Evolutionary conservation across 1,284 basidiomycete genomes (phyloP).

Genomic region (Ganoderma boninense): DNA sequence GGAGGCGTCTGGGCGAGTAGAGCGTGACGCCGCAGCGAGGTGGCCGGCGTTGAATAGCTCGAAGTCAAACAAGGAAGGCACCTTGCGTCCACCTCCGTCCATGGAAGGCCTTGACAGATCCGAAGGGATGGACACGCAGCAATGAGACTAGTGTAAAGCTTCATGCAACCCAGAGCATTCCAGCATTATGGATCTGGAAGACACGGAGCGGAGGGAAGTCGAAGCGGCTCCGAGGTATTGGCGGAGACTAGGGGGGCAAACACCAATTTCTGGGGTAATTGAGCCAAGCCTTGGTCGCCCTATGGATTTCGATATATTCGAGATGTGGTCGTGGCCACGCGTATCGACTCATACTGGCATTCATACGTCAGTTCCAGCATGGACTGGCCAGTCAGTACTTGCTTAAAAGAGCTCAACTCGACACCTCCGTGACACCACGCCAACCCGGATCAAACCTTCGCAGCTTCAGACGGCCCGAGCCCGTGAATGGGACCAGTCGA

Average conservation of each 20-base stretch:
- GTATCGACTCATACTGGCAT: not conserved
- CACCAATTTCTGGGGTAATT: not conserved
- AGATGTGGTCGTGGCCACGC: not conserved
- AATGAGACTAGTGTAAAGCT: not conserved
- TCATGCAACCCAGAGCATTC: not conserved
- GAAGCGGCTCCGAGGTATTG: not conserved
- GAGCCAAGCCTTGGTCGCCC: not conserved
- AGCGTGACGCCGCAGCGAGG: not conserved
- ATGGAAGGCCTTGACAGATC: constrained; percentile 1
- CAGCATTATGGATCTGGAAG: not conserved
- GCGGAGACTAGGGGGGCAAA: not conserved
- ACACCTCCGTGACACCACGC: not conserved
- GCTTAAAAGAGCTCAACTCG: not conserved
- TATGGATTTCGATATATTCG: not conserved
- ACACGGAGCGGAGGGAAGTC: constrained; percentile 2
- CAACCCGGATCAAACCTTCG: not conserved
- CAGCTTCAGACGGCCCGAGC: not conserved
- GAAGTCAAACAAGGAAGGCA: constrained; percentile 1
- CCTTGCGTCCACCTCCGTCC: not conserved
- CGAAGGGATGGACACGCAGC: not conserved
- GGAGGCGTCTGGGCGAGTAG: not conserved
- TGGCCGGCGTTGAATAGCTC: constrained; percentile 3
- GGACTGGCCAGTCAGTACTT: not conserved
- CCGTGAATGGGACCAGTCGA: not conserved
- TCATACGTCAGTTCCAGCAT: not conserved